Percentiles rank a stretch among this genome's conserved stretches.
Conservation (phyloP, 805 yeast species). For the Blastobotrys peoriensis region DNA sequence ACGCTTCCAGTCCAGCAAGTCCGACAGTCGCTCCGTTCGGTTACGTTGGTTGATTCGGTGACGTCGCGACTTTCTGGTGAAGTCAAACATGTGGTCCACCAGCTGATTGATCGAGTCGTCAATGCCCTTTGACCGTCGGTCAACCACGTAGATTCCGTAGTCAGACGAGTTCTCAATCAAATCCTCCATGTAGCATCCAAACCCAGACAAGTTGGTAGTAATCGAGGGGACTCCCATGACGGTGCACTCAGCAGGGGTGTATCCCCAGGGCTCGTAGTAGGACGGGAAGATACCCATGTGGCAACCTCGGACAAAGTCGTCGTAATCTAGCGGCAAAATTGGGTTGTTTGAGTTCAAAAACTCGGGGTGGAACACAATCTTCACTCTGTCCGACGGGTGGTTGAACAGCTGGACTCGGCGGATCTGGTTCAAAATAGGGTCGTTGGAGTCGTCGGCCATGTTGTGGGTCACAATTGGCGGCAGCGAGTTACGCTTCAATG, state of each 20-base stretch:
- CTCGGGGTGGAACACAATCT: conserved; percentile 96
- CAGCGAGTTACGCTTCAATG: conserved; percentile 77
- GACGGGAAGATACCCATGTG: conserved; percentile 98
- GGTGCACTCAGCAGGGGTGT: conserved; percentile 98
- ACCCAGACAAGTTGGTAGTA: conserved; percentile 92
- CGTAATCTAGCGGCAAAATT: conserved; percentile 86
- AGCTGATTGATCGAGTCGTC: conserved; percentile 92
- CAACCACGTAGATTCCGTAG: conserved; percentile 96
- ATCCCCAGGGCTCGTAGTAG: conserved; percentile 99
- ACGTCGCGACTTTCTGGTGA: conserved; percentile 83
- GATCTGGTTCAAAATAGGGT: conserved; percentile 87
- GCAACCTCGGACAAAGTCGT: conserved; percentile 96
- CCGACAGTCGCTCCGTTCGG: conserved; percentile 90
- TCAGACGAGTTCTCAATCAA: conserved; percentile 89
- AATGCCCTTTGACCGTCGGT: conserved; percentile 83
- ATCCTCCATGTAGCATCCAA: conserved; percentile 98
- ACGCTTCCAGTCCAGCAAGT: conserved; percentile 92
- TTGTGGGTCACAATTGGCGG: conserved; percentile 98
- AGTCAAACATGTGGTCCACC: conserved; percentile 82
- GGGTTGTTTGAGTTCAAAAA: conserved; percentile 93
- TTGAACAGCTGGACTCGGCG: conserved; percentile 89
- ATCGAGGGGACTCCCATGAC: conserved; percentile 99
- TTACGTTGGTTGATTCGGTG: conserved; percentile 97
- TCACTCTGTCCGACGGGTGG: conserved; percentile 83
- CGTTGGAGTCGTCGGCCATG: conserved; percentile 86